Base-by-base conservation (phyloP, 2,329 filamentous ascomycete species). In the Aspergillus pseudoglaucus region DNA sequence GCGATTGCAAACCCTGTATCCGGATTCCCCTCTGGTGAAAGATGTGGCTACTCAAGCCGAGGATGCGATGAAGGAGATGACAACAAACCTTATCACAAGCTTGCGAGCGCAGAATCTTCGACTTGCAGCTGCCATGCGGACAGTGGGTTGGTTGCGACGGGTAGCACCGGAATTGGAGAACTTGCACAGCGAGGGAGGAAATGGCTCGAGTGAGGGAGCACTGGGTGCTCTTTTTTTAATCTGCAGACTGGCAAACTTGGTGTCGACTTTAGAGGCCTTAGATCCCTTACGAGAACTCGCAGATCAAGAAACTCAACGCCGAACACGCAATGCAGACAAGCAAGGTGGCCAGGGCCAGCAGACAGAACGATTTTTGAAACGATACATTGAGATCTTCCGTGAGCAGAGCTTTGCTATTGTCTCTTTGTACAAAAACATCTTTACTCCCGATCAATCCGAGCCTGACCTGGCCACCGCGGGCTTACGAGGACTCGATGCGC, bases 401-500 rank as follows among this genome's bases (percentile, higher is more conserved):
- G 93, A 98, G 69, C 93, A 98, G 68, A 95, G 88, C 64, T 98
- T 98, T 66, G 87, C 85, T 39, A 95, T 97, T 51, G 83, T 97
- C 23, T 95, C 89, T 49, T 89, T 97, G 78, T 96, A 94, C 68
- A 88, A 85, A 60, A 93, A 86, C 60, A 89, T 97, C 47, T 95
- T 95, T 60, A 83, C 86, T 0, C 75, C 80, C 3, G 77, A 82
- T 20, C 62, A 70, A 27, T 60, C 65, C 3, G 66, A 69, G 10
- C 56, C 63, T 2, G 66, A 67, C 2, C 47, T 59, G 33, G 57
- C 59, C 12, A 52, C 58, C 42, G 47, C 59, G 9, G 54, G 55
- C 20, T 44, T 65, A 48, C 59, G 59, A 37, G 60, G 58, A 20
- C 49, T 61, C 17, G 62, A 66, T 43, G 49, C 60, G 35, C 61